Conservation (phyloP, 2,329 filamentous ascomycete genomes). For the Aspergillus vadensis region DNA sequence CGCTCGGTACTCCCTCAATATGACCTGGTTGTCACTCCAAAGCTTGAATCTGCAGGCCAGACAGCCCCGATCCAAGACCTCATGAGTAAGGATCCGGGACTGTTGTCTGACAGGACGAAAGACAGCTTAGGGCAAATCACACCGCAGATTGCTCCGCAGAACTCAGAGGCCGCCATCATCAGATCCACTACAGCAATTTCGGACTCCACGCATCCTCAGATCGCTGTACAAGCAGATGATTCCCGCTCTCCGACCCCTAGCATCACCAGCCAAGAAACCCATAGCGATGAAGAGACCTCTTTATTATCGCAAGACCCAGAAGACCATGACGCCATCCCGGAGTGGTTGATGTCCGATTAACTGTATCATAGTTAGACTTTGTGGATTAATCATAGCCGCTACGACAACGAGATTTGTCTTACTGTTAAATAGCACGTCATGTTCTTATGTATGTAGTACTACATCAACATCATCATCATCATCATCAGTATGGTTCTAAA, state of each 20-base stretch:
- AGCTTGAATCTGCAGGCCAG: not conserved
- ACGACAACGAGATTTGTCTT: too few relatives aligned
- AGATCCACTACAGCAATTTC: slow-evolving; percentile 26
- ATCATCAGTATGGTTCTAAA: too few relatives aligned
- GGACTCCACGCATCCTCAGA: slow-evolving; percentile 25
- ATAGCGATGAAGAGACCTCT: slow-evolving; percentile 51
- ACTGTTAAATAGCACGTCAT: too few relatives aligned
- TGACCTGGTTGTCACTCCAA: slow-evolving; percentile 35
- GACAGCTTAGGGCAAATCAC: not conserved
- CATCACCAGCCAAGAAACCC: slow-evolving; percentile 26
- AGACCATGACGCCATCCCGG: slow-evolving; percentile 66
- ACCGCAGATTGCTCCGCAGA: not conserved
- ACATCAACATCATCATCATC: too few relatives aligned
- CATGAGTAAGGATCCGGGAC: not conserved
- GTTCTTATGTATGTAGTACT: too few relatives aligned
- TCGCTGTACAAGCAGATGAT: slow-evolving; percentile 17
- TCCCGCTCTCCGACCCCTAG: slow-evolving; percentile 18
- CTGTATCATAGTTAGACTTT: not conserved
- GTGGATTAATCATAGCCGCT: not conserved
- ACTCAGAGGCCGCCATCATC: slow-evolving; percentile 19
- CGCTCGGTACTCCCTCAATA: slow-evolving; percentile 24
- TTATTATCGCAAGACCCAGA: slow-evolving; percentile 64
- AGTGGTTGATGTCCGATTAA: slow-evolving; percentile 56
- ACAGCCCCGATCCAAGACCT: not conserved
- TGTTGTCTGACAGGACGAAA: not conserved